These are phyloP conservation scores for Viola odorata DNA, from an alignment of 345 rosid genomes.

Conservation along the genomic window DNA sequence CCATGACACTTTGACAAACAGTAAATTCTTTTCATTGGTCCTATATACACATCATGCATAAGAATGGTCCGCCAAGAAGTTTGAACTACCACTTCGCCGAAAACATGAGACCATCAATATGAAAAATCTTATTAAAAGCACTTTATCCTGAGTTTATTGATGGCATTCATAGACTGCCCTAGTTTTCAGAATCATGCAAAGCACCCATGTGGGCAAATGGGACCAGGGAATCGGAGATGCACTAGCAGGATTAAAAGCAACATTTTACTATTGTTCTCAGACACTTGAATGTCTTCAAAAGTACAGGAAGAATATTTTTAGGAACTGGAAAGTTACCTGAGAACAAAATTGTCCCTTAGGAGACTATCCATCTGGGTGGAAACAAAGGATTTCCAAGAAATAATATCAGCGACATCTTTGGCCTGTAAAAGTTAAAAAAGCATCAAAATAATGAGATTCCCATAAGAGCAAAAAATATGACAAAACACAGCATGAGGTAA, in stretches of 20 bases:
- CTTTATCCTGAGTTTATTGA: too few relatives aligned
- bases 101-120: too few relatives aligned
- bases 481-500: slow-evolving; percentile 1
- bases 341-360: slow-evolving; percentile 41
- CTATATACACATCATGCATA: too few relatives aligned
- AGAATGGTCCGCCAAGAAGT: too few relatives aligned
- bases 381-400: slow-evolving; percentile 58
- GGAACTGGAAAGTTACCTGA: slow-evolving; percentile 39
- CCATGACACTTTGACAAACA: too few relatives aligned
- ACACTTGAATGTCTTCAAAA: not conserved
- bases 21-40: too few relatives aligned
- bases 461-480: not conserved
- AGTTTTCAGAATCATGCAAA: not conserved
- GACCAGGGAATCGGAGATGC: too few relatives aligned
- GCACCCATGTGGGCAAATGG: not conserved
- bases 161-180: not conserved
- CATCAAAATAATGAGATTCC: not conserved
- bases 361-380: slow-evolving; percentile 41
- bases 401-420: slow-evolving; percentile 59
- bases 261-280: too few relatives aligned
- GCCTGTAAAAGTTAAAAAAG: slow-evolving; percentile 35
- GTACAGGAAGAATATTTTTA: slow-evolving; percentile 4
- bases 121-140: too few relatives aligned
- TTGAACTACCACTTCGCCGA: too few relatives aligned
- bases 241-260: too few relatives aligned